Conservation (phyloP, 2,329 filamentous ascomycete species). For the Diaporthe citriasiana region DNA sequence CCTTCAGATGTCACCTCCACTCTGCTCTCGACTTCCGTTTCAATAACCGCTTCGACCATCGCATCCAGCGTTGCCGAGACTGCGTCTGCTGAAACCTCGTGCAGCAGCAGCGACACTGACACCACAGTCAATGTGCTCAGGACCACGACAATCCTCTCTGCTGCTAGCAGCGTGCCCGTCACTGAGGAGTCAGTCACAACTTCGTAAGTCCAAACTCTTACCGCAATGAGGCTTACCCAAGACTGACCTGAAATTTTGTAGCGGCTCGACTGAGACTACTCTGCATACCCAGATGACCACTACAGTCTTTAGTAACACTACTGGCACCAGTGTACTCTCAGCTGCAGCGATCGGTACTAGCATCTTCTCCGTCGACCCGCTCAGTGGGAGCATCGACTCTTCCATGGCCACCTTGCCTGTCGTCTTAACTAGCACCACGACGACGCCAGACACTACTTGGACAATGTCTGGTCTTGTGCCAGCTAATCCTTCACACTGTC, state of each 20-base stretch:
- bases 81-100: background rate
- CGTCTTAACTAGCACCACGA: background rate
- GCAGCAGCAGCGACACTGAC: background rate
- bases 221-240: background rate
- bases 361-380: background rate
- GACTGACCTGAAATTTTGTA: background rate
- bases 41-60: background rate
- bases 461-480: background rate
- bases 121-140: background rate
- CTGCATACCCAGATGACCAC: constrained; percentile 8
- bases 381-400: constrained; percentile 22
- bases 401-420: constrained; percentile 1
- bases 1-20: background rate
- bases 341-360: background rate
- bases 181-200: background rate
- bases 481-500: constrained; percentile 18
- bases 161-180: background rate
- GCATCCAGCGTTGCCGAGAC: background rate
- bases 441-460: background rate
- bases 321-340: background rate
- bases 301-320: constrained; percentile 23
- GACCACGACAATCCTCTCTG: background rate
- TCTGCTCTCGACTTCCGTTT: background rate
- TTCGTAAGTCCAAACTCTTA: constrained; percentile 12
- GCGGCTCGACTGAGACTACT: constrained; percentile 3